Percentiles rank a stretch among this genome's conserved stretches.
Evolutionary conservation across 2,329 filamentous ascomycete species (phyloP).

Genomic region (Rhynchosporium secalis): DNA sequence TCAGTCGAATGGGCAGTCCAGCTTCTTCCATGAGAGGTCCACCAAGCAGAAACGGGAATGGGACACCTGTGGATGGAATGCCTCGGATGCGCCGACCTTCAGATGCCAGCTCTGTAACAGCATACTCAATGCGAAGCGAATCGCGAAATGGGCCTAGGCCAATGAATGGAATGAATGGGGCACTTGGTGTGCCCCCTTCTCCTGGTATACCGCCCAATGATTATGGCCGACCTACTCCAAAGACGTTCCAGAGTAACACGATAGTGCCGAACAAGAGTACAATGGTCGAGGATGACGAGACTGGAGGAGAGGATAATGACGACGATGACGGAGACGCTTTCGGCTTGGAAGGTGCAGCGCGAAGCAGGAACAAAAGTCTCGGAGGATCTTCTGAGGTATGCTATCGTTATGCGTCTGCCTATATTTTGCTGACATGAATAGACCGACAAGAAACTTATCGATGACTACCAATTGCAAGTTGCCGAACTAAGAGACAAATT

Average conservation of each 20-base stretch:
- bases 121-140: slow-evolving; percentile 42
- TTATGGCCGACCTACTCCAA: slow-evolving; percentile 75
- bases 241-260: slow-evolving; percentile 91
- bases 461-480: slow-evolving; percentile 80
- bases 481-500: slow-evolving; percentile 73
- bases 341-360: slow-evolving; percentile 50
- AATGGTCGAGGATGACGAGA: slow-evolving; percentile 92
- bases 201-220: slow-evolving; percentile 61
- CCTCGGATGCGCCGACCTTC: slow-evolving; percentile 50
- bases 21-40: slow-evolving; percentile 62
- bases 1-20: slow-evolving; percentile 68
- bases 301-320: slow-evolving; percentile 68
- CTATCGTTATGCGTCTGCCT: slow-evolving; percentile 13
- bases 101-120: slow-evolving; percentile 57
- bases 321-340: slow-evolving; percentile 76
- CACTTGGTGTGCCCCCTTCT: slow-evolving; percentile 56
- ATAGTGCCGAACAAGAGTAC: slow-evolving; percentile 98
- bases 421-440: slow-evolving; percentile 39
- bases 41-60: slow-evolving; percentile 55
- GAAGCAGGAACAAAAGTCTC: slow-evolving; percentile 41
- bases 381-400: slow-evolving; percentile 43
- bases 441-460: slow-evolving; percentile 69
- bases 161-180: slow-evolving; percentile 40
- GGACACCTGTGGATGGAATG: slow-evolving; percentile 61
- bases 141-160: slow-evolving; percentile 41